phyloP scores from a whole-genome alignment of 768 basidiomycete species.

The Boletus rubroflammeus region DNA sequence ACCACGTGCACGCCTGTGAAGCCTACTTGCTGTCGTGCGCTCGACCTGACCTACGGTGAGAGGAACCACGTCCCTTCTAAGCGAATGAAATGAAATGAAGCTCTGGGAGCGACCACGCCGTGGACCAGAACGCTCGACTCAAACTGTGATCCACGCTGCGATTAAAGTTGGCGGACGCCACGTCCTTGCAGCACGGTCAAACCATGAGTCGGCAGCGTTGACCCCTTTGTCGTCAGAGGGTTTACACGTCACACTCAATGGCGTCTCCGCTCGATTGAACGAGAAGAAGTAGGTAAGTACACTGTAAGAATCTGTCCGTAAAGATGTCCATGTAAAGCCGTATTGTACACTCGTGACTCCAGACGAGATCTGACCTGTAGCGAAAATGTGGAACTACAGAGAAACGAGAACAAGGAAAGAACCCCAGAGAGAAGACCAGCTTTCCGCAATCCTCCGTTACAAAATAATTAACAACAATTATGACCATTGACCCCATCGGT shows the following conservation, averaged over 20 bases:
- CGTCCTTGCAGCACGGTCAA: not conserved
- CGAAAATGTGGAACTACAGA: not conserved
- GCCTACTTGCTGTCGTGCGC: not conserved
- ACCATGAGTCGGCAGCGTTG: not conserved
- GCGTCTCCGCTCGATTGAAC: not conserved
- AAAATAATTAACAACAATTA: conserved; percentile 23
- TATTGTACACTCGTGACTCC: conserved; percentile 1
- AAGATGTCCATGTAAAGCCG: not conserved
- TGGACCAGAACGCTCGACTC: not conserved
- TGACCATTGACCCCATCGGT: not conserved
- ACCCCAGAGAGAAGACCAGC: conserved; percentile 14
- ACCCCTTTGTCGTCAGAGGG: not conserved
- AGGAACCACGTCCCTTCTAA: not conserved
- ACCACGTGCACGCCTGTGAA: conserved; percentile 6
- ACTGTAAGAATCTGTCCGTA: conserved; percentile 1
- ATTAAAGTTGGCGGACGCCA: not conserved
- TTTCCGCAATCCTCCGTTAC: conserved; percentile 14
- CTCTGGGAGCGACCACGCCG: not conserved
- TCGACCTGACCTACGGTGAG: not conserved
- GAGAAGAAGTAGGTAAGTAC: not conserved
- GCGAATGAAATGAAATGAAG: not conserved
- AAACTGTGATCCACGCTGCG: conserved; percentile 2
- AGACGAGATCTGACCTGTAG: not conserved
- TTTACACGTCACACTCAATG: not conserved
- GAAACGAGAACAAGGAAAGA: conserved; percentile 2